Base-by-base conservation (phyloP, 2,329 filamentous ascomycete genomes). In the Colletotrichum euphorbiae region DNA sequence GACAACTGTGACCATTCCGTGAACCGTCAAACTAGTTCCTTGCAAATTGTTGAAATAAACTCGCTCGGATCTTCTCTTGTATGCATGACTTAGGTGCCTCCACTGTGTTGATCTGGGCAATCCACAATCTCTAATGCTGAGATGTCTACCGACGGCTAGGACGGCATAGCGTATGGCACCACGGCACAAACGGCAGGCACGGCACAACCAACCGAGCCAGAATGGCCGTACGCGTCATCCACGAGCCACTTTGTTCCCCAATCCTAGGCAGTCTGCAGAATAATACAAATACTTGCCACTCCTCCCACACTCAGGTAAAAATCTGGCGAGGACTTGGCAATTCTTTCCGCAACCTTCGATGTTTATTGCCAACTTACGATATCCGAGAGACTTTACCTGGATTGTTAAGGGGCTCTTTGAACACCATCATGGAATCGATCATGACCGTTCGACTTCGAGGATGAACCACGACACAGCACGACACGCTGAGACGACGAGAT, bases 161-260 rank as follows among this genome's bases (percentile, higher is more conserved):
- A 60, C 66, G 65, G 65, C 65, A 68, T 7, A 42, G 8, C n/a
- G 40, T 4, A 36, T 60, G 64, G 64, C 57, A 31, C 24, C 36
- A 57, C 63, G 57, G 63, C 62, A 62, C 31, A 48, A 21, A 46
- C 59, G 61, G 61, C 62, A 59, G 6, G 21, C 36, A 21, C 65
- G 65, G 61, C 61, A 68, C 66, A 65, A 24, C n/a, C 55, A 68
- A 38, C 54, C 61, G 48, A 65, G 61, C 54, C 61, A 68, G 52
- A 40, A 40, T 59, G 45, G 31, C 28, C 24, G 33, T n/a, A 65
- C 46, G 40, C 54, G 40, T 65, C 54, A 43, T 55, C 54, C 4
- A 48, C n/a, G 19, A 59, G 61, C 61, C 66, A 51, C 40, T 31
- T 11, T 64, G 31, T 12, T 19, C n/a, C 6, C 4, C 7, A 9